Percentiles rank a stretch among this genome's conserved stretches.
Conservation (phyloP, 768 basidiomycete species). For the Russula foetens region DNA sequence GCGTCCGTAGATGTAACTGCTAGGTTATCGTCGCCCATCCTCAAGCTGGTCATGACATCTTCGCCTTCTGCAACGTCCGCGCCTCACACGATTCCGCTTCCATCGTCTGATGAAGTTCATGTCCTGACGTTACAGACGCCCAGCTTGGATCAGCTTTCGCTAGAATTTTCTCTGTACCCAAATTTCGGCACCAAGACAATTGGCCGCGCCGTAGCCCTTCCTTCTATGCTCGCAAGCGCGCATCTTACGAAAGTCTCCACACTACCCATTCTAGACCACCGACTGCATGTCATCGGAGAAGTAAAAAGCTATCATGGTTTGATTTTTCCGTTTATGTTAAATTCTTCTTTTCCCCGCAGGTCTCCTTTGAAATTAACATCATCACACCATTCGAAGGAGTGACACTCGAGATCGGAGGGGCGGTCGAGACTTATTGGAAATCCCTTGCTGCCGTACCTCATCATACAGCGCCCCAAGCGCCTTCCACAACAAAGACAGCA, state of each 20-base stretch:
- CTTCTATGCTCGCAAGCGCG: slow-evolving; percentile 57
- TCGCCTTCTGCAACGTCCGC: slow-evolving; percentile 76
- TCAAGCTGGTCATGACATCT: slow-evolving; percentile 94
- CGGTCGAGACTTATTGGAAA: slow-evolving; percentile 99
- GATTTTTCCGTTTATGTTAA: background rate
- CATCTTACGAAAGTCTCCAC: slow-evolving; percentile 46
- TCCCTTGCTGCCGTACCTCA: slow-evolving; percentile 53
- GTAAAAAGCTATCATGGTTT: slow-evolving; percentile 32
- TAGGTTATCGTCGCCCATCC: slow-evolving; percentile 65
- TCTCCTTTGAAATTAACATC: slow-evolving; percentile 81
- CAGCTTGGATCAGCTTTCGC: slow-evolving; percentile 56
- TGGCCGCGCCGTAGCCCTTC: slow-evolving; percentile 82
- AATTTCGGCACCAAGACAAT: slow-evolving; percentile 97
- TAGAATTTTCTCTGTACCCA: slow-evolving; percentile 94
- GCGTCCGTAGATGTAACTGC: slow-evolving; percentile 59
- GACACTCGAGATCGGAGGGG: slow-evolving; percentile 88
- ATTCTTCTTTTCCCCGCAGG: slow-evolving; percentile 35
- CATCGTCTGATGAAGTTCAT: slow-evolving; percentile 60
- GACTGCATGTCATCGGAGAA: slow-evolving; percentile 91
- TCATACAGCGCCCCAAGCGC: slow-evolving; percentile 24
- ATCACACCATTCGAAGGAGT: slow-evolving; percentile 88
- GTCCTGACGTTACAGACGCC: slow-evolving; percentile 85
- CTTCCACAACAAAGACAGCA: slow-evolving; percentile 17
- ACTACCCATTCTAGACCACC: slow-evolving; percentile 84
- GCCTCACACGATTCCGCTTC: slow-evolving; percentile 85